Conservation (phyloP, 306 rosid species). For the Cercis canadensis region DNA sequence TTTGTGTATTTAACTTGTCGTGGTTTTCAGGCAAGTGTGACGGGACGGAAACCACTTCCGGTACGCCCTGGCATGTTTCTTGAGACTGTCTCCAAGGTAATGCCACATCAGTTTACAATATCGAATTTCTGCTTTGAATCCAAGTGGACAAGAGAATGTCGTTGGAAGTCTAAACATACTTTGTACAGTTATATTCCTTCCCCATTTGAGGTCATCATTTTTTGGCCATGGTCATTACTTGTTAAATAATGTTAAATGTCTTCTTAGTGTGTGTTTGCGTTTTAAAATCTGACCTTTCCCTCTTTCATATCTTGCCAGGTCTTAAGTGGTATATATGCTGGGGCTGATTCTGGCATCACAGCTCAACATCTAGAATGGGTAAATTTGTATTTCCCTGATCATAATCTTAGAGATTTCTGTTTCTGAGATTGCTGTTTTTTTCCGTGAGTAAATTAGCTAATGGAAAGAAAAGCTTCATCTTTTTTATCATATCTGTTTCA, state of each 20-base stretch:
- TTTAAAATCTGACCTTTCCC: slow-evolving; percentile 16
- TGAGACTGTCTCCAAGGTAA: slow-evolving; percentile 90
- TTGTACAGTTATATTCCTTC: no score
- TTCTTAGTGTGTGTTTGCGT: slow-evolving; percentile 14
- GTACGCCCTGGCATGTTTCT: slow-evolving; percentile 99
- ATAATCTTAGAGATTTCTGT: slow-evolving; percentile 8
- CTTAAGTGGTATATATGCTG: slow-evolving; percentile 87
- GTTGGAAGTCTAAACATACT: no score
- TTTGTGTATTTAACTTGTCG: slow-evolving; percentile 33
- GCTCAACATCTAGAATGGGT: slow-evolving; percentile 99
- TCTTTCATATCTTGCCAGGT: slow-evolving; percentile 62
- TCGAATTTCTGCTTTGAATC: slow-evolving; percentile 26
- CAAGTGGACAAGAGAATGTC: slow-evolving; percentile 21
- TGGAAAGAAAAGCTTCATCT: slow-evolving; percentile 7
- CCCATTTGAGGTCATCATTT: no score
- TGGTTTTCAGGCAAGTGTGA: slow-evolving; percentile 62
- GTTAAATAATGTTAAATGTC: no score
- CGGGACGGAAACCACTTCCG: slow-evolving; percentile 75
- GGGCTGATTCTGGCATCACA: slow-evolving; percentile 81
- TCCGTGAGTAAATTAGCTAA: neutral
- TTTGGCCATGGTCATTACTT: no score
- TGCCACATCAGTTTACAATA: slow-evolving; percentile 3
- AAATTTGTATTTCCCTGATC: slow-evolving; percentile 34
- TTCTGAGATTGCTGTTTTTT: neutral
- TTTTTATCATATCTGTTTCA: slow-evolving; percentile 1